Base-by-base conservation (phyloP, 2,329 filamentous ascomycete species). In the Ophiosphaerella narmari region DNA sequence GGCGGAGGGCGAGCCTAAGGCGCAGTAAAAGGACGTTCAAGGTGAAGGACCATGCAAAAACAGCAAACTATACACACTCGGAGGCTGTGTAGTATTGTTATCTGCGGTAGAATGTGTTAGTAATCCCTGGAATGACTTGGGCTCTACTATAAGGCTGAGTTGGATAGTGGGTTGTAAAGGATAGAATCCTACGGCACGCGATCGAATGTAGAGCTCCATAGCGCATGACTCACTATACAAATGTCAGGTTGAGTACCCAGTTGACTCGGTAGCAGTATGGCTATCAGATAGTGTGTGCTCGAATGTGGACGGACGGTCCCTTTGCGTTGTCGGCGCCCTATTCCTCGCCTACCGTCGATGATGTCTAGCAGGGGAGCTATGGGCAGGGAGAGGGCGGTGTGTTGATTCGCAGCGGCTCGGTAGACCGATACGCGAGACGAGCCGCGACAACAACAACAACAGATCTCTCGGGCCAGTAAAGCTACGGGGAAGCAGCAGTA, bases 21-120 rank as follows among this genome's bases (percentile, higher is more conserved):
- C 41, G 62, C 38, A 46, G 59, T 43, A 42, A 29, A 48, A 46
- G 39, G 45, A 47, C 46, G 40, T 31, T 50, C 39, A 53, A 36
- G 43, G 50, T 35, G 41, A 52, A 43, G 40, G 52, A 43, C 57
- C 67, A 70, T 69, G 57, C 65, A 68, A 62, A 50, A 43, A 57
- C 48, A 53, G 46, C 46, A 52, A 50, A 46, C 50, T 59, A 55
- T 59, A 41, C 45, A 49, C 47, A 44, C 41, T 46, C 39, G 43
- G 51, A 23, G 24, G 40, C 50, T 47, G 46, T 29, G 24, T 41
- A 45, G 42, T 41, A 31, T 52, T 31, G 39, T 39, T 46, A 40
- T 41, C 54, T 58, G 52, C 40, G 47, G 31, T 24, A 40, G 39
- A 41, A 39, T 34, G 4, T 32, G 55, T 63, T 52, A 65, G 60